Evolutionary conservation across 495 filamentous ascomycete genomes (phyloP), one percentile per base, ranked within the genome.

Genomic region (Tuber umbilicatum): DNA sequence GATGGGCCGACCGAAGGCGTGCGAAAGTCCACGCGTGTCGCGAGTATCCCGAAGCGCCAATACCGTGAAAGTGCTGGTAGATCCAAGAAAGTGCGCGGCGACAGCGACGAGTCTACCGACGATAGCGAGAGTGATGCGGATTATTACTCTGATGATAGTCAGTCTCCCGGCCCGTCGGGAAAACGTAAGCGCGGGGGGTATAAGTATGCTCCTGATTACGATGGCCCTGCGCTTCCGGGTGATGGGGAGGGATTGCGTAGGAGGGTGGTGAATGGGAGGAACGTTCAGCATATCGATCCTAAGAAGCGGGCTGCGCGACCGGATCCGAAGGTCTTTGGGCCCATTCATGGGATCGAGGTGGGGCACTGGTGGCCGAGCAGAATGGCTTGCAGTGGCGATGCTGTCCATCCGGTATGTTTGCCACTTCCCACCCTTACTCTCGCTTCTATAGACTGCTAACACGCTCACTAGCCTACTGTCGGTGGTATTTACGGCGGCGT

Each of bases 321-420:
- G 2, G 43, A 80, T 17, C 73, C 73, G 2, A 80, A 76, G 35
- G 64, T 73, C 9, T 76, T 80, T 67, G 81, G 81, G 10, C 60
- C 73, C 16, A 81, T 81, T 47, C n/a, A 35, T 19, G 80, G 80
- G 3, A 60, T 79, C 12, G 21, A 71, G 2, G 76, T 81, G 2
- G 80, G 80, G 6, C 68, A 76, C 21, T 81, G 79, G 80, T 81
- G 80, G 80, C 40, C 71, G 27, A 82, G 70, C 10, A 73, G 80
- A 31, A 60, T 80, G 31, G 74, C 74, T 27, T 81, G 79, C 41
- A 74, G 80, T 41, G 50, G 42, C 10, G 73, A 71, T 27, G 74
- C 79, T 16, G 74, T 81, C 21, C 77, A 79, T 17, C 68, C 77
- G 41, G 77, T 78, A 70, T 38, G 72, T 45, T n/a, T 40, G 31